Conservation (phyloP, 2,329 filamentous ascomycete genomes). For the Coleophoma eucalyptorum region DNA sequence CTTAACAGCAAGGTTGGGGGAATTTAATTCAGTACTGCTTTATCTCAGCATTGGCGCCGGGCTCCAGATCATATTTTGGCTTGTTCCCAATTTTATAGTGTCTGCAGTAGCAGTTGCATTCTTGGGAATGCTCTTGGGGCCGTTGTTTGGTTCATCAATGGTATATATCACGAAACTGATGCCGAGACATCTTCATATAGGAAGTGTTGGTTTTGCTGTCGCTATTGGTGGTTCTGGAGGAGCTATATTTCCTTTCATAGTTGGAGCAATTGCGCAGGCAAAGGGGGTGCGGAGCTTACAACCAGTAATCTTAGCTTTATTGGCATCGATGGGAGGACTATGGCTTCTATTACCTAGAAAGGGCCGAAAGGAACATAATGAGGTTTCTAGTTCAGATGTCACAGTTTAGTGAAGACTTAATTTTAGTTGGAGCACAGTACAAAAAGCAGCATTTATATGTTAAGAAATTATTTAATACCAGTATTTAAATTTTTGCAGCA, state of each 20-base stretch:
- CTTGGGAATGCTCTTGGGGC: slow-evolving; percentile 77
- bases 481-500: too few species aligned
- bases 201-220: slow-evolving; percentile 73
- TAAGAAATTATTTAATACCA: too few species aligned
- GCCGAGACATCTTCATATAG: slow-evolving; percentile 69
- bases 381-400: too few species aligned
- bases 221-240: slow-evolving; percentile 74
- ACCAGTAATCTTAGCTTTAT: slow-evolving; percentile 48
- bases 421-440: too few species aligned
- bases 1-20: slow-evolving; percentile 70
- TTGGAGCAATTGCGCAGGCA: slow-evolving; percentile 62
- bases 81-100: slow-evolving; percentile 71
- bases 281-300: slow-evolving; percentile 54
- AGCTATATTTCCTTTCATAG: slow-evolving; percentile 62
- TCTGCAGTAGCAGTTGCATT: slow-evolving; percentile 68
- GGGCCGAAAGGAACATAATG: too few species aligned
- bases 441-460: too few species aligned
- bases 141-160: slow-evolving; percentile 72
- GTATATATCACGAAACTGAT: slow-evolving; percentile 72
- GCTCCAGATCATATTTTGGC: slow-evolving; percentile 74
- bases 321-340: slow-evolving; percentile 37
- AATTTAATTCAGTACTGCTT: slow-evolving; percentile 59
- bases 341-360: slow-evolving; percentile 40
- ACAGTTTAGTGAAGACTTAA: too few species aligned
- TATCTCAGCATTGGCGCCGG: slow-evolving; percentile 63